Percentiles rank a stretch among this genome's conserved stretches.
Conservation (phyloP, 2,329 filamentous ascomycete genomes). For the Ophiostoma perfectum region DNA sequence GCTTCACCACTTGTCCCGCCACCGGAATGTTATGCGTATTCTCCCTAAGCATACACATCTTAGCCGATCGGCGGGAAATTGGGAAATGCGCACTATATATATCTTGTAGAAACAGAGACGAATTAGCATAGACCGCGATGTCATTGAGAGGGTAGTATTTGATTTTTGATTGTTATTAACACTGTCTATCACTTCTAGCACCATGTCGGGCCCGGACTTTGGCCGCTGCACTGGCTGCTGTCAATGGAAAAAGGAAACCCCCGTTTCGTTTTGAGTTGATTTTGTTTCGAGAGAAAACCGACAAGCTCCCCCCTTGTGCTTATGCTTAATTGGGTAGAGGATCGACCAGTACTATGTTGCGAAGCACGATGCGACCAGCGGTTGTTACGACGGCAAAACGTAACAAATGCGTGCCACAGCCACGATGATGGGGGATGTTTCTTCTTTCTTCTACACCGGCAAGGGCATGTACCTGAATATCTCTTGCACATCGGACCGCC, state of each 20-base stretch:
- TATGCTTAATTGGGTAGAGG: not conserved
- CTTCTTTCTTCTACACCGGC: not conserved
- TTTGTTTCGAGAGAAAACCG: no score
- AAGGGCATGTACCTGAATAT: not conserved
- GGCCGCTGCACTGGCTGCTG: not conserved
- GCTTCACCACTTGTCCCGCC: no score
- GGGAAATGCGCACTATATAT: no score
- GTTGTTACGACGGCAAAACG: no score
- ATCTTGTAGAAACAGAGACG: not conserved
- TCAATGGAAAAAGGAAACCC: not conserved
- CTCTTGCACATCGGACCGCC: not conserved
- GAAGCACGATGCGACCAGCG: no score
- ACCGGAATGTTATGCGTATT: no score
- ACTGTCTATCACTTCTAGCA: not conserved
- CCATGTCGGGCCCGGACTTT: not conserved
- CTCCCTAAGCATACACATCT: not conserved
- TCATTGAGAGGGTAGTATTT: not conserved
- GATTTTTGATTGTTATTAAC: not conserved
- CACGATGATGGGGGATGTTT: no score
- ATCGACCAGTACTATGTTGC: no score
- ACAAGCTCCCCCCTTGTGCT: not conserved
- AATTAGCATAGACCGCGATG: not conserved
- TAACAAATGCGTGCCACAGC: no score
- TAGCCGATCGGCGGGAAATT: not conserved
- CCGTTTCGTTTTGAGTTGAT: not conserved